Percentiles rank a stretch among this genome's conserved stretches.
Conservation (phyloP, 2,329 filamentous ascomycete genomes). For the Arthrobotrys entomopaga region DNA sequence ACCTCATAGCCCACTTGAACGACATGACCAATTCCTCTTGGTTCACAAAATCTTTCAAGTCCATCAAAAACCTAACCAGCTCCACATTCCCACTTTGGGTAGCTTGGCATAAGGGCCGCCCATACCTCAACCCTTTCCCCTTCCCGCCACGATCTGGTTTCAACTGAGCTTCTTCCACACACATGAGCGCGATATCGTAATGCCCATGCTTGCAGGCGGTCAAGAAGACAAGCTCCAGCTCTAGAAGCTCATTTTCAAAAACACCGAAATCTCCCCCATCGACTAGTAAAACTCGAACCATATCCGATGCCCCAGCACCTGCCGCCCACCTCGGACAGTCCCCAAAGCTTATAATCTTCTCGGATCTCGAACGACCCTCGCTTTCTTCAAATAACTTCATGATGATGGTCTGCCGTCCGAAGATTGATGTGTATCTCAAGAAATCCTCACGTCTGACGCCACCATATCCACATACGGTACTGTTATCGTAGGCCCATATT, state of each 20-base stretch:
- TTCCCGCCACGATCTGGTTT: constrained; percentile 9
- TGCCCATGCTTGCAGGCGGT: constrained; percentile 32
- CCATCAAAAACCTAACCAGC: constrained; percentile 24
- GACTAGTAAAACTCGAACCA: constrained; percentile 12
- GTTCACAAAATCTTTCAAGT: neutral
- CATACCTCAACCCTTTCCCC: constrained; percentile 4
- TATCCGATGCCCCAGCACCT: neutral
- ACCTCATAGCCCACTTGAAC: constrained; percentile 39
- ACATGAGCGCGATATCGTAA: constrained; percentile 19
- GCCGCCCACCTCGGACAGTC: constrained; percentile 30
- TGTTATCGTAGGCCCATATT: constrained; percentile 30
- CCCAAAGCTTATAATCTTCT: constrained; percentile 13
- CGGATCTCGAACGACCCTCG: neutral
- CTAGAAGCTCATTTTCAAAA: constrained; percentile 11
- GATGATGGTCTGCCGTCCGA: constrained; percentile 10
- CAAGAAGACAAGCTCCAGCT: constrained; percentile 26
- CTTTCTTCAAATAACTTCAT: constrained; percentile 16
- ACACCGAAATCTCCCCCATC: neutral
- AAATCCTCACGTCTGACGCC: constrained; percentile 4
- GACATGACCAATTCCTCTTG: constrained; percentile 16
- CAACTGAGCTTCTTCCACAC: constrained; percentile 10
- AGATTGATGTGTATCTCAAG: neutral
- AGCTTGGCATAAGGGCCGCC: constrained; percentile 24
- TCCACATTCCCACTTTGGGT: constrained; percentile 46
- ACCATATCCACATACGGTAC: neutral